Base-by-base conservation (phyloP, 345 rosid species). In the Pistacia atlantica region DNA sequence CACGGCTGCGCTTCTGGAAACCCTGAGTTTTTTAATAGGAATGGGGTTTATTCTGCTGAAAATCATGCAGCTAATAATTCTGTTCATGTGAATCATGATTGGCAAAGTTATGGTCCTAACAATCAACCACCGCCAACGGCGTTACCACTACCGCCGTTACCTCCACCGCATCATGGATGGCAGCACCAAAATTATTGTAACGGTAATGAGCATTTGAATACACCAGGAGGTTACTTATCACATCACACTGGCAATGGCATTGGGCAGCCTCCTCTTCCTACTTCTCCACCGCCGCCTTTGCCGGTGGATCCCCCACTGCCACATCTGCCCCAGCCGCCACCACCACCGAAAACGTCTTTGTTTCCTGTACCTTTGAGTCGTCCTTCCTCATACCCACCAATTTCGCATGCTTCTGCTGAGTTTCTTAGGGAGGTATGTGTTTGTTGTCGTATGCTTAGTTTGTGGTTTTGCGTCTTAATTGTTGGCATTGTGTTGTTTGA, bases 271-370 rank as follows among this genome's bases (percentile, higher is more conserved):
- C 91, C 90, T 35, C 91, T 86, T 73, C 96, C 93, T 31, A 75
- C 84, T 62, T 88, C 94, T 1, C 91, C 96, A 0, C 91, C 94
- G 25, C 91, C 97, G 6, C 93, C 92, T 65, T 77, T 84, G 59
- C 97, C 95, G 5, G 5, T 75, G 52, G 90, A 85, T 55, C 89
- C 85, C 0, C 80, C 83, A 0, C 14, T 65, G 73, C 56, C 52
- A 28, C 65, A 8, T 71, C 59, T 74, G 5, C 64, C 87, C 8
- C 84, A 86, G 0, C 85, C 85, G 25, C 70, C 16, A 46, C 66
- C 71, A n/a, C 61, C 69, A n/a, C 77, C 25, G 5, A 80, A 81
- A 54, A 20, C 83, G 9, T 77, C 94, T 22, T 48, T 89, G 87
- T 92, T 91, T 81, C 91, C 90, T 8, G 63, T 88, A 38, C 83